phyloP scores from a whole-genome alignment of 2,329 filamentous ascomycete species.

The Alternaria metachromatica region DNA sequence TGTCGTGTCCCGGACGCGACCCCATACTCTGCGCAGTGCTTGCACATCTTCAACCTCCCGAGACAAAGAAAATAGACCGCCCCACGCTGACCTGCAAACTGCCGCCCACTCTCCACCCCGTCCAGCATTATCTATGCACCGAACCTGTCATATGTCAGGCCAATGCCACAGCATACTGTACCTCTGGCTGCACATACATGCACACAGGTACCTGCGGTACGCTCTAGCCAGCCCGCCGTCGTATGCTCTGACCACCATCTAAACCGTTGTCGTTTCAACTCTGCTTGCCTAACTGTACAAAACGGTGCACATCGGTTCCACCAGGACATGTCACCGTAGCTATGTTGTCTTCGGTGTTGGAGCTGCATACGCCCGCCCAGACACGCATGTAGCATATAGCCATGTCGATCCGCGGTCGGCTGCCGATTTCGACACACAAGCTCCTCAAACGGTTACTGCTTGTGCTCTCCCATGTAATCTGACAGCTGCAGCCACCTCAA shows the following conservation, averaged over 20 bases:
- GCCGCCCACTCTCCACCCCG: neutral
- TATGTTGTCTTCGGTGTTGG: neutral
- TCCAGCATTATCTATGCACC: neutral
- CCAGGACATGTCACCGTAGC: neutral
- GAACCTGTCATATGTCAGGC: conserved; percentile 16
- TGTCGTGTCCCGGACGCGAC: neutral
- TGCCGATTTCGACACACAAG: conserved; percentile 1
- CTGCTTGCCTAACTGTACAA: neutral
- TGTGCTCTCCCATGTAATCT: conserved; percentile 1
- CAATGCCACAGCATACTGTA: conserved; percentile 6
- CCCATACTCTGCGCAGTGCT: neutral
- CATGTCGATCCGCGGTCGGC: conserved; percentile 9
- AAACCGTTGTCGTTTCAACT: conserved; percentile 5
- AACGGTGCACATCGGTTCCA: neutral
- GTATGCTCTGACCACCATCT: conserved; percentile 5
- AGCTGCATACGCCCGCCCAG: conserved; percentile 1
- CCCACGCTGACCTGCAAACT: conserved; percentile 7
- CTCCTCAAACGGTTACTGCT: neutral
- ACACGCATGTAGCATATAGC: neutral
- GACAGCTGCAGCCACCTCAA: conserved; percentile 5
- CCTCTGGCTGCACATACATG: conserved; percentile 11
- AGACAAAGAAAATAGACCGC: conserved; percentile 5
- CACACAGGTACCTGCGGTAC: conserved; percentile 8
- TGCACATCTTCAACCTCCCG: conserved; percentile 10
- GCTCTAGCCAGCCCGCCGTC: neutral